Evolutionary conservation across 73 alveolate species (phyloP).

Genomic region (Urostyla sp.): DNA sequence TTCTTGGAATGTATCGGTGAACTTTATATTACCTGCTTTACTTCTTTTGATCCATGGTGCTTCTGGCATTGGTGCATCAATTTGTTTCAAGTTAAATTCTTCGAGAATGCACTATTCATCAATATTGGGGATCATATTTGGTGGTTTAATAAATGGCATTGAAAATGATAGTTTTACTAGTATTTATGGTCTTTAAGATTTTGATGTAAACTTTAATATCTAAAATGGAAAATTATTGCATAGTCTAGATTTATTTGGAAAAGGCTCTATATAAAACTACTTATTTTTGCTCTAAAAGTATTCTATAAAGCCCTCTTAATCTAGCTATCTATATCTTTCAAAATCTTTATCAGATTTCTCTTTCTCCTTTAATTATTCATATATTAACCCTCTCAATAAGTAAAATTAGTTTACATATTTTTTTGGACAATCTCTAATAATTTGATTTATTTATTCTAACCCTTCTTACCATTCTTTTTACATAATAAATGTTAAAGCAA

Average conservation of each 20-base stretch:
- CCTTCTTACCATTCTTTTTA: conserved; percentile 26
- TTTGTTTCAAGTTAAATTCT: conserved; percentile 36
- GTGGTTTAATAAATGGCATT: conserved; percentile 63
- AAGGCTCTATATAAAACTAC: conserved; percentile 41
- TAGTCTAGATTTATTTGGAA: conserved; percentile 37
- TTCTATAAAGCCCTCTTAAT: conserved; percentile 11
- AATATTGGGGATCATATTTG: conserved; percentile 62
- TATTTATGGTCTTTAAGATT: conserved; percentile 5
- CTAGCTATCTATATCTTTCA: neutral
- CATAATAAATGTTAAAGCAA: conserved; percentile 25
- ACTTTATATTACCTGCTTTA: conserved; percentile 29
- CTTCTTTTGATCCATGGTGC: conserved; percentile 65
- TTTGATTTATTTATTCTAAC: conserved; percentile 20
- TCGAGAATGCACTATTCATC: conserved; percentile 43
- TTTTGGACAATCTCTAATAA: conserved; percentile 26
- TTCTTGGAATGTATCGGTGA: conserved; percentile 39
- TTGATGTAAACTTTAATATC: neutral
- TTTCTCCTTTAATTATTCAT: conserved; percentile 23
- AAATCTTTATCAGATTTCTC: conserved; percentile 41
- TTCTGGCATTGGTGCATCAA: conserved; percentile 66
- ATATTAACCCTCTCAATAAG: conserved; percentile 30
- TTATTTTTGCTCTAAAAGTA: conserved; percentile 3
- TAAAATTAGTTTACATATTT: conserved; percentile 32
- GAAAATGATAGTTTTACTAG: conserved; percentile 43
- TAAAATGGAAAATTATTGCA: conserved; percentile 34